Conservation (phyloP, 2,329 filamentous ascomycete species). For the Exophiala alcalophila region DNA sequence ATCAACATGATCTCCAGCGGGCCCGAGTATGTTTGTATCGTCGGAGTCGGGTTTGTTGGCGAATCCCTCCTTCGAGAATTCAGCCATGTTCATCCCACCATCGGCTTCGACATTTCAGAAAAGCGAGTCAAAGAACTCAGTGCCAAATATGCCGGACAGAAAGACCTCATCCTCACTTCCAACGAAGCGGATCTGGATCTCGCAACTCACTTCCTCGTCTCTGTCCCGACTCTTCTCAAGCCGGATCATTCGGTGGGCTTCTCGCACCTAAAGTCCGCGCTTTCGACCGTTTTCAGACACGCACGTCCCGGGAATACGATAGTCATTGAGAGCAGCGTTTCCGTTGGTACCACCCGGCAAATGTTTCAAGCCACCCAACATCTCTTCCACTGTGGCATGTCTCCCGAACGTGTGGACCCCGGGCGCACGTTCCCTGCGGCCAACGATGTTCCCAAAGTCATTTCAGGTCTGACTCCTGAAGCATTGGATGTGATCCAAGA, state of each 20-base stretch:
- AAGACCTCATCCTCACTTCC: slow-evolving; percentile 12
- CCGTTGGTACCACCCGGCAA: slow-evolving; percentile 23
- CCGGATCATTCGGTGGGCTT: slow-evolving; percentile 18
- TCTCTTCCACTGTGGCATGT: slow-evolving; percentile 25
- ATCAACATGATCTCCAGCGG: slow-evolving; percentile 4
- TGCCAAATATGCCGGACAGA: slow-evolving; percentile 10
- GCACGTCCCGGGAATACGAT: slow-evolving; percentile 19
- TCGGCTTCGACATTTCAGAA: slow-evolving; percentile 23
- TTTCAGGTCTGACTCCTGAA: slow-evolving; percentile 20
- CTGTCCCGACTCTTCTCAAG: slow-evolving; percentile 22
- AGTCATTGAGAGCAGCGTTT: slow-evolving; percentile 26
- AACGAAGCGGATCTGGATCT: slow-evolving; percentile 10
- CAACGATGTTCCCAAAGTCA: slow-evolving; percentile 22
- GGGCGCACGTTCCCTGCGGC: slow-evolving; percentile 18
- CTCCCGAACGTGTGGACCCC: slow-evolving; percentile 25
- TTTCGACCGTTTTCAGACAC: slow-evolving; percentile 17
- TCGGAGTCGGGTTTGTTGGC: slow-evolving; percentile 25
- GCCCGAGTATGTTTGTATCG: slow-evolving; percentile 15
- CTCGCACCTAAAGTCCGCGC: slow-evolving; percentile 15
- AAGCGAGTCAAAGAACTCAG: slow-evolving; percentile 16
- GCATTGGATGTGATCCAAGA: slow-evolving; percentile 14
- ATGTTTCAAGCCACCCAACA: slow-evolving; percentile 11
- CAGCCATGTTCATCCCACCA: slow-evolving; percentile 15
- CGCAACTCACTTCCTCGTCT: slow-evolving; percentile 24
- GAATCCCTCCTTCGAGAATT: slow-evolving; percentile 22